These are phyloP conservation scores for Astrephomene gubernaculifera DNA, from an alignment of 139 green algal species.

Conservation along the genomic window DNA sequence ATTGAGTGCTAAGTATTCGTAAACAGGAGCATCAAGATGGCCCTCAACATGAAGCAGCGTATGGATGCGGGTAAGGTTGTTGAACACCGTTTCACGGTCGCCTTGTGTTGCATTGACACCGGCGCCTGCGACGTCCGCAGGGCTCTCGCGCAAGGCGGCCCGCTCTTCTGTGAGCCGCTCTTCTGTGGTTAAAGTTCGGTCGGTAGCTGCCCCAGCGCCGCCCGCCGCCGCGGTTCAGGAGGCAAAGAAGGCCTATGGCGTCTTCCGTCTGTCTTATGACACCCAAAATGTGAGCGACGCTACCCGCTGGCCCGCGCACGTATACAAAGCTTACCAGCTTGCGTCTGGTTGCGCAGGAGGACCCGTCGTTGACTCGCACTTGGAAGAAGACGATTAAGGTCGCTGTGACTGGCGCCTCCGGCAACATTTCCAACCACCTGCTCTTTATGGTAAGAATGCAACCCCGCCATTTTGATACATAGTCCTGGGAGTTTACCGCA, in stretches of 20 bases:
- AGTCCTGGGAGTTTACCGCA: too few relatives aligned
- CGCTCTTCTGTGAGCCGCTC: background rate
- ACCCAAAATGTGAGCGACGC: conserved; percentile 47
- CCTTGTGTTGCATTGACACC: background rate
- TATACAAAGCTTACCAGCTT: background rate
- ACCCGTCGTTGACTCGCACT: conserved; percentile 64
- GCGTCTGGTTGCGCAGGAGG: conserved; percentile 57
- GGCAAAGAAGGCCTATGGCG: conserved; percentile 44
- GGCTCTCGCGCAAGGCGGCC: conserved; percentile 24
- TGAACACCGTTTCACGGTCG: background rate
- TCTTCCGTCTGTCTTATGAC: conserved; percentile 60
- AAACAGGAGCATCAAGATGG: conserved; percentile 22
- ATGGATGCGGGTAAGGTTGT: background rate
- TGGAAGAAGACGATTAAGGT: conserved; percentile 84
- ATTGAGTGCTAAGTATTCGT: too few relatives aligned
- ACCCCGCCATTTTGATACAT: too few relatives aligned
- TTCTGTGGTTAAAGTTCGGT: background rate
- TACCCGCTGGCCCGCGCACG: too few relatives aligned
- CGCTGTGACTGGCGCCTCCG: conserved; percentile 87
- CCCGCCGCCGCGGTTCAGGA: conserved; percentile 17
- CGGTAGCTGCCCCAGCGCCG: background rate
- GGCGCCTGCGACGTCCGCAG: background rate
- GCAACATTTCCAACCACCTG: conserved; percentile 94
- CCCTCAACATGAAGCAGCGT: conserved; percentile 26
- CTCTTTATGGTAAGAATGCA: conserved; percentile 86